phyloP scores from a whole-genome alignment of 2,329 filamentous ascomycete species.

The Phialemoniopsis sp. region DNA sequence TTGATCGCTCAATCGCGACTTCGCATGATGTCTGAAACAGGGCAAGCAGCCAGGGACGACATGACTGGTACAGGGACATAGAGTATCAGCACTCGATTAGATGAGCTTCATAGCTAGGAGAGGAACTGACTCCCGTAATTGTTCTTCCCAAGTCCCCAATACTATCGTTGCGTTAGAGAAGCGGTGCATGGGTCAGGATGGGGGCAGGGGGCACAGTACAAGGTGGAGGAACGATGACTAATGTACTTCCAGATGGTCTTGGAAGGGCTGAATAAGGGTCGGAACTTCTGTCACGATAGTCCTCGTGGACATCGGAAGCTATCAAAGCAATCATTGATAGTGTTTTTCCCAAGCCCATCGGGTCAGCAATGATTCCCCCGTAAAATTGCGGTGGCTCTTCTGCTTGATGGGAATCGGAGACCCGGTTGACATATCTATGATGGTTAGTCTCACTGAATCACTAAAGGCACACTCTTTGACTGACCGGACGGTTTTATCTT shows the following conservation, averaged over 20 bases:
- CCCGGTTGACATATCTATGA: conserved; percentile 26
- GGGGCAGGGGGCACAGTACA: too few species aligned
- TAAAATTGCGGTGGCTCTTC: conserved; percentile 27
- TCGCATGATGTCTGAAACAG: conserved; percentile 23
- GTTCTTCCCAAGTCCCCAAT: conserved; percentile 31
- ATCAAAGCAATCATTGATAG: conserved; percentile 35
- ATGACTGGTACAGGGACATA: conserved; percentile 21
- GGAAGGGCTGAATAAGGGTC: background rate
- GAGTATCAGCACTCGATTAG: too few species aligned
- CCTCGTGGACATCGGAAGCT: conserved; percentile 19
- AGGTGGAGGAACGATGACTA: conserved; percentile 32
- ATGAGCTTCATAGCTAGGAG: too few species aligned
- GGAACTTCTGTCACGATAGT: background rate
- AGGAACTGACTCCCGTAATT: conserved; percentile 18
- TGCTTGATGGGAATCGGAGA: conserved; percentile 18
- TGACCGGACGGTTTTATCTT: too few species aligned
- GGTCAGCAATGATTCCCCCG: conserved; percentile 40
- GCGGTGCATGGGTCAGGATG: background rate
- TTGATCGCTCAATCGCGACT: conserved; percentile 9
- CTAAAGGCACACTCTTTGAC: too few species aligned
- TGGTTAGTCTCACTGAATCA: too few species aligned
- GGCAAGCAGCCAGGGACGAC: conserved; percentile 12
- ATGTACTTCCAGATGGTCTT: conserved; percentile 10
- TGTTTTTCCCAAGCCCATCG: conserved; percentile 43
- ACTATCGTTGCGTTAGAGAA: conserved; percentile 18